Percentiles rank a stretch among this genome's conserved stretches.
Conservation (phyloP, 2,329 filamentous ascomycete species). For the Chaetothyriales sp. region DNA sequence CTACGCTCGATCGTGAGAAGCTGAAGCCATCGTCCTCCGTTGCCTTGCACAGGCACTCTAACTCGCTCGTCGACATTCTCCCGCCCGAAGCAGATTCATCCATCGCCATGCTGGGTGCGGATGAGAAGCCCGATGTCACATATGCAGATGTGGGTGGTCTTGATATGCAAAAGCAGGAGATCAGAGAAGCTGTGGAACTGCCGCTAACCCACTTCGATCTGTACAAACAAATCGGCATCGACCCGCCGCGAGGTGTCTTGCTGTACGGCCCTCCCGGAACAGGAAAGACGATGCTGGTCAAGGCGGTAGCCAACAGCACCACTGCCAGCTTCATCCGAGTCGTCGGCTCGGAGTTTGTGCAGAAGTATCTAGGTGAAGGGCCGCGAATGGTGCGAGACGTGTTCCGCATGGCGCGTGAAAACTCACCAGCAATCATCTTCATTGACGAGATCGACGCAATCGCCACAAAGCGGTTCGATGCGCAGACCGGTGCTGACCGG, state of each 20-base stretch:
- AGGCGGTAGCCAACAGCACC: slow-evolving; percentile 95
- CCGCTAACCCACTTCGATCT: slow-evolving; percentile 95
- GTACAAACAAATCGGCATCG: slow-evolving; percentile 98
- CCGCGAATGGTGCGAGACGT: slow-evolving; percentile 98
- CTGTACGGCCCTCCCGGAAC: slow-evolving; percentile 93
- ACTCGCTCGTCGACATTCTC: slow-evolving; percentile 93
- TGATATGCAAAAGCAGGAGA: slow-evolving; percentile 99
- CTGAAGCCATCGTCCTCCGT: slow-evolving; percentile 97
- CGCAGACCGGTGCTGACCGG: slow-evolving; percentile 91
- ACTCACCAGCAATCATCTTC: slow-evolving; percentile 96
- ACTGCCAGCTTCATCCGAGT: slow-evolving; percentile 97
- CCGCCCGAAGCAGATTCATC: slow-evolving; percentile 98
- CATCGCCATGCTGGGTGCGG: slow-evolving; percentile 90
- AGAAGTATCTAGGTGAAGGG: slow-evolving; percentile 95
- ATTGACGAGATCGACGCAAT: slow-evolving; percentile 99
- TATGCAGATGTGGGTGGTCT: slow-evolving; percentile 95
- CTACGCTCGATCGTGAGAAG: slow-evolving; percentile 92
- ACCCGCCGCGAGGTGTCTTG: slow-evolving; percentile 88
- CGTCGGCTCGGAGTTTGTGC: slow-evolving; percentile 94
- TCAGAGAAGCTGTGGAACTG: slow-evolving; percentile 90
- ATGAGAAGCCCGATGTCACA: slow-evolving; percentile 96
- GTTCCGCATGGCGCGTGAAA: slow-evolving; percentile 97
- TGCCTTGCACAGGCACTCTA: slow-evolving; percentile 93
- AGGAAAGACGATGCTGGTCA: slow-evolving; percentile 94
- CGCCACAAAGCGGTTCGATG: slow-evolving; percentile 97